Evolutionary conservation across 257 asterid genomes (phyloP).

Genomic region (Nicotiana otophora): DNA sequence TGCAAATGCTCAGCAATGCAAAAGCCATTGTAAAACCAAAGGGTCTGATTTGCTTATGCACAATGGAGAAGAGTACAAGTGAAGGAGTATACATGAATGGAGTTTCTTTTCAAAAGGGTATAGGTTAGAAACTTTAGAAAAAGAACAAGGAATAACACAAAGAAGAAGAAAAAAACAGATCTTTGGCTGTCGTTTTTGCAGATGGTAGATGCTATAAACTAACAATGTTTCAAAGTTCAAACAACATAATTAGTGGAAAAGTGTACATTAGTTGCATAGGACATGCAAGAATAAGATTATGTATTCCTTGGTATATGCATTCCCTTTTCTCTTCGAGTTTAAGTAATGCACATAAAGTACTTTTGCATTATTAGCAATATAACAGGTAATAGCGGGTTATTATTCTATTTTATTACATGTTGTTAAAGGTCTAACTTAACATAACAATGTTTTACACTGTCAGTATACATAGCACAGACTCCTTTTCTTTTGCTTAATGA

Average conservation of each 20-base stretch:
- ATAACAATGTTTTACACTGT: too few relatives aligned
- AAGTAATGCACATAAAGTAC: neutral
- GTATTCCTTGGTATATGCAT: neutral
- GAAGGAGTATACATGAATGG: neutral
- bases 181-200: neutral
- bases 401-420: neutral
- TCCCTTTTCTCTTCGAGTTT: neutral
- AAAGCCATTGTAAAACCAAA: conserved; percentile 27
- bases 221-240: conserved; percentile 8
- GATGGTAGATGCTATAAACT: neutral
- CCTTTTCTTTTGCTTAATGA: neutral
- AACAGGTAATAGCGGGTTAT: neutral
- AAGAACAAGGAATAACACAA: neutral
- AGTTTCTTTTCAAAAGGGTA: conserved; percentile 3
- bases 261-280: neutral
- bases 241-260: neutral
- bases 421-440: neutral
- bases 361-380: neutral
- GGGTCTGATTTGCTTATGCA: conserved; percentile 16
- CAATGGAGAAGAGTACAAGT: conserved; percentile 5
- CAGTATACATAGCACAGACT: neutral
- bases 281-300: neutral
- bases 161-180: neutral
- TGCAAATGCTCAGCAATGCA: conserved; percentile 61
- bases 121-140: neutral